These are phyloP conservation scores for Exophiala xenobiotica DNA, from an alignment of 2,329 filamentous ascomycete genomes.

Conservation along the genomic window DNA sequence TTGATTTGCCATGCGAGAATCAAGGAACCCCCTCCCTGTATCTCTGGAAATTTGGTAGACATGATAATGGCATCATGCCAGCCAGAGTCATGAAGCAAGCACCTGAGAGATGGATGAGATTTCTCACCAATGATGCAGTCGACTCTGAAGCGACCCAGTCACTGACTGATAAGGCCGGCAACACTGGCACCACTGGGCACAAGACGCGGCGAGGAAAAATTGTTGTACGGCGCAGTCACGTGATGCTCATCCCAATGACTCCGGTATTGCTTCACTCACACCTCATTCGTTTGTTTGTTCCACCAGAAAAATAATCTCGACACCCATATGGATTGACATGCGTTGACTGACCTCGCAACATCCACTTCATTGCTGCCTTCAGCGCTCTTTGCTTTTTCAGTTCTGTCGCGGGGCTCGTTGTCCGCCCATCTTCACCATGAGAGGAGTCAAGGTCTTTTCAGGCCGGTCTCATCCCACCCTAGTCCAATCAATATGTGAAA, in stretches of 20 bases:
- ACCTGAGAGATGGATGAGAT: slow-evolving; percentile 17
- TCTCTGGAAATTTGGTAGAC: slow-evolving; percentile 65
- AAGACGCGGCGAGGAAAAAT: too few relatives aligned
- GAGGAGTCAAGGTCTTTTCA: slow-evolving; percentile 66
- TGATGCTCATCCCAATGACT: too few relatives aligned
- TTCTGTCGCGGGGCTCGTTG: background rate
- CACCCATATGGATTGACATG: background rate
- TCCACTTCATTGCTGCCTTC: background rate
- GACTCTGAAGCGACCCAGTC: background rate
- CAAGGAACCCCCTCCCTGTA: slow-evolving; percentile 87
- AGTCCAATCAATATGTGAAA: slow-evolving; percentile 65
- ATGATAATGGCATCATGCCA: slow-evolving; percentile 37
- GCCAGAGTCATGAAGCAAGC: slow-evolving; percentile 17
- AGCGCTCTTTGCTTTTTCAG: too few relatives aligned
- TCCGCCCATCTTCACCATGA: slow-evolving; percentile 48
- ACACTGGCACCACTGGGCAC: too few relatives aligned
- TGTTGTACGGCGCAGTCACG: background rate
- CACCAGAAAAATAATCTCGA: background rate
- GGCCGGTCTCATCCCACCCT: slow-evolving; percentile 65
- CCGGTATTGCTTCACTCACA: background rate
- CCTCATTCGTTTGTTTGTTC: background rate
- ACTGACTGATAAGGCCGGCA: too few relatives aligned
- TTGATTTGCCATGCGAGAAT: slow-evolving; percentile 95
- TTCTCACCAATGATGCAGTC: slow-evolving; percentile 20
- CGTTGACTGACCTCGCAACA: background rate